Evolutionary conservation across 208 protist species (phyloP).

Genomic region (Wallacemonas sp.): DNA sequence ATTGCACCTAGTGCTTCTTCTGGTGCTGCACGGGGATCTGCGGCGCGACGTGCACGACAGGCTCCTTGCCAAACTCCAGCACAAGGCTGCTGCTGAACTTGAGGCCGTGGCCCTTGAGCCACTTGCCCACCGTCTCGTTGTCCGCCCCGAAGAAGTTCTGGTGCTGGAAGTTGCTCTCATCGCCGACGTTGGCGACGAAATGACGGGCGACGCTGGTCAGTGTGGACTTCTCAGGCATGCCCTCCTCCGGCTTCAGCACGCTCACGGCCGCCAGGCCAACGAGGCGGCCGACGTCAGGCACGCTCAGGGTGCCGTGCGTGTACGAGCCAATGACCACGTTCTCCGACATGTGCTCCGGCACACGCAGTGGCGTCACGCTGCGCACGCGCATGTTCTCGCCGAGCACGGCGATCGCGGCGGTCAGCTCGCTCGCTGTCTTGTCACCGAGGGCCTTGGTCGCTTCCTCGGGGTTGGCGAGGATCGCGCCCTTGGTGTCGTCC

Average conservation of each 20-base stretch:
- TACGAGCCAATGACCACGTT: conserved; percentile 74
- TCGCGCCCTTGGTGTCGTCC: conserved; percentile 43
- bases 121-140: conserved; percentile 77
- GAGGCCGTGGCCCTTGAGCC: conserved; percentile 77
- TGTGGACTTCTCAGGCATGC: conserved; percentile 36
- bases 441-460: conserved; percentile 47
- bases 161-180: conserved; percentile 74
- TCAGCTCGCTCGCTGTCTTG: conserved; percentile 42
- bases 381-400: conserved; percentile 85
- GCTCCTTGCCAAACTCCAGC: conserved; percentile 88
- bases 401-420: conserved; percentile 66
- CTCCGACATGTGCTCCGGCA: conserved; percentile 52
- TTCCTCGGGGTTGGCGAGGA: conserved; percentile 54
- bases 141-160: conserved; percentile 83
- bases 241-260: conserved; percentile 26
- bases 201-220: conserved; percentile 72
- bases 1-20: conserved; percentile 6
- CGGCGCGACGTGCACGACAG: conserved; percentile 66
- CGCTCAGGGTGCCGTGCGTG: conserved; percentile 64
- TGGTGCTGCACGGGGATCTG: conserved; percentile 11
- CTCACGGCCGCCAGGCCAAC: conserved; percentile 79
- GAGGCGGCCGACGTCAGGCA: conserved; percentile 68
- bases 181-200: conserved; percentile 81
- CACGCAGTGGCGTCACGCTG: conserved; percentile 48
- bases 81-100: conserved; percentile 80